Percentiles rank a stretch among this genome's conserved stretches.
phyloP scores from a whole-genome alignment of 208 protist species.

The Trypanosoma avium region DNA sequence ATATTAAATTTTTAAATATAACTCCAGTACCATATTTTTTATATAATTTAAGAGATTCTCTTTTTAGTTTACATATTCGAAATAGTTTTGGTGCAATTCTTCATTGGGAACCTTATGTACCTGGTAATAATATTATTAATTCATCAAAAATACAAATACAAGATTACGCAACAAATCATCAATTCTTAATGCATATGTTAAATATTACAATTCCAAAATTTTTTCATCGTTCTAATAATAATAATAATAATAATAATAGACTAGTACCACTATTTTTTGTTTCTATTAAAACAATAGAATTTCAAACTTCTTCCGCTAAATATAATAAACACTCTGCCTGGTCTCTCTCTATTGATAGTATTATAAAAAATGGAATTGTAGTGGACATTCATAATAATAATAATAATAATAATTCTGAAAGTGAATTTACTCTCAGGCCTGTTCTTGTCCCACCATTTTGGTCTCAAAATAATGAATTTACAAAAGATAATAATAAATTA shows the following conservation, averaged over 20 bases:
- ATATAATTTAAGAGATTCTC: constrained; percentile 35
- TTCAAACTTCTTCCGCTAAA: not conserved
- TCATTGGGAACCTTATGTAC: constrained; percentile 21
- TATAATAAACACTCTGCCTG: constrained; percentile 1
- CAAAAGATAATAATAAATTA: not conserved
- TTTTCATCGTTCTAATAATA: not conserved
- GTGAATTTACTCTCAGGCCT: constrained; percentile 1
- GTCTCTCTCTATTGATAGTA: constrained; percentile 23
- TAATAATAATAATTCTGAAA: not conserved
- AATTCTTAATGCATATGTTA: constrained; percentile 8
- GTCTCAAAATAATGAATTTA: not conserved
- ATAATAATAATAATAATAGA: not conserved
- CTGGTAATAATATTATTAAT: not conserved
- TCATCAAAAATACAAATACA: constrained; percentile 1
- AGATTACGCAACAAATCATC: constrained; percentile 9
- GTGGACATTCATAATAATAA: too few species aligned
- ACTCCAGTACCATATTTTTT: constrained; percentile 39
- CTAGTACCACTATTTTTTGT: constrained; percentile 15
- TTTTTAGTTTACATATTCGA: constrained; percentile 30
- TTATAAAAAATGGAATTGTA: constrained; percentile 20
- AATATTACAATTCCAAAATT: constrained; percentile 12
- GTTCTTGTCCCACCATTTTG: constrained; percentile 9
- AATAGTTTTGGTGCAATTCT: constrained; percentile 33
- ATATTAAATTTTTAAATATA: constrained; percentile 24
- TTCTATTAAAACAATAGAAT: constrained; percentile 15